phyloP scores from a whole-genome alignment of 768 basidiomycete genomes.

The Mycena amicta region DNA sequence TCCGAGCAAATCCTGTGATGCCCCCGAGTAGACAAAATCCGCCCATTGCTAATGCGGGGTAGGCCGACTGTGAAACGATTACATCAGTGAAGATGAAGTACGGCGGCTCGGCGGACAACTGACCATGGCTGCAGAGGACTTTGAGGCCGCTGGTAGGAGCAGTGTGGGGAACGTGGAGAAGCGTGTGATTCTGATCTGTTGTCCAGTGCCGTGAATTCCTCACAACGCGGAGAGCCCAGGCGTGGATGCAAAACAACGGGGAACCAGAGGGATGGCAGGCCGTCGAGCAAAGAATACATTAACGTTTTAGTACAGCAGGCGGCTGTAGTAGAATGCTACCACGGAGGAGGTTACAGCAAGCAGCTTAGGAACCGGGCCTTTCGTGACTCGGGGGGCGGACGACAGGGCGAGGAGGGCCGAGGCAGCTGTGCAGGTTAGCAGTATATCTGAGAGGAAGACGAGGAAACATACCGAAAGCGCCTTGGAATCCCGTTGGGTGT shows the following conservation, averaged over 20 bases:
- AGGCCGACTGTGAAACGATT: slow-evolving; percentile 59
- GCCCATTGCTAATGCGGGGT: slow-evolving; percentile 80
- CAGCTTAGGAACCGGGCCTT: slow-evolving; percentile 53
- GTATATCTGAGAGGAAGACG: not conserved
- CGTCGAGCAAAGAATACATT: not conserved
- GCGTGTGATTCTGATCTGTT: slow-evolving; percentile 1
- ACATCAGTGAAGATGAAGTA: not conserved
- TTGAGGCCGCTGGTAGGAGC: not conserved
- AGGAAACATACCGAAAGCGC: slow-evolving; percentile 46
- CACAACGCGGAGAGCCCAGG: too few species aligned
- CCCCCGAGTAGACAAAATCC: slow-evolving; percentile 78
- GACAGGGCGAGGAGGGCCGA: slow-evolving; percentile 52
- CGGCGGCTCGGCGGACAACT: not conserved
- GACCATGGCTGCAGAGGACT: not conserved
- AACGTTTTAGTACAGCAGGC: slow-evolving; percentile 30
- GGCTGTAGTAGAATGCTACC: slow-evolving; percentile 51
- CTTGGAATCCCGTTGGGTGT: slow-evolving; percentile 48
- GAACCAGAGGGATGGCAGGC: not conserved
- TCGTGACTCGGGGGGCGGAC: slow-evolving; percentile 50
- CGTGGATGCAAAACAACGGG: too few species aligned
- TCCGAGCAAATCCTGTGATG: slow-evolving; percentile 68
- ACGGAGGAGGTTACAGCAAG: slow-evolving; percentile 47
- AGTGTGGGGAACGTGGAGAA: not conserved
- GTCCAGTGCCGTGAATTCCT: not conserved
- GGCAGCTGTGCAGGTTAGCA: slow-evolving; percentile 38